phyloP scores from a whole-genome alignment of 208 protist species.

The Wallacemonas rigidus region DNA sequence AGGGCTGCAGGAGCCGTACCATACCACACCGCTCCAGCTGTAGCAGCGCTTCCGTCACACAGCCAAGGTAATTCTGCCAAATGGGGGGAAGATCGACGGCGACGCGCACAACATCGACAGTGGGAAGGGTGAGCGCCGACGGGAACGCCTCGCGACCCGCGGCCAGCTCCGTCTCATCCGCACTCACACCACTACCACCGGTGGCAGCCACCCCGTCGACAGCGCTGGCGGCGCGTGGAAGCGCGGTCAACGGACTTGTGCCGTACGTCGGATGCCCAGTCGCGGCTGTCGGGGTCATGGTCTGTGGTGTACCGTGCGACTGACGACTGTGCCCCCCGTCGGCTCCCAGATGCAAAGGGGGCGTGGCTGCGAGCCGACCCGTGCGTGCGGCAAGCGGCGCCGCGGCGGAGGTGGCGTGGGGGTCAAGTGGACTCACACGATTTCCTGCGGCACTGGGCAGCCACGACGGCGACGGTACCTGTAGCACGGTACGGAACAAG shows the following conservation, averaged over 20 bases:
- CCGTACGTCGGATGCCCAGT: background rate
- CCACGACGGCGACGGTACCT: background rate
- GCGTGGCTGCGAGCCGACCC: background rate
- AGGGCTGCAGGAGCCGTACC: conserved; percentile 48
- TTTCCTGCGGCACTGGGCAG: background rate
- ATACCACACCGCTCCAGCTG: conserved; percentile 64
- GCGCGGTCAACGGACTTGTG: background rate
- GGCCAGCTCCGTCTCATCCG: no score
- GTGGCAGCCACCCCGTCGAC: no score
- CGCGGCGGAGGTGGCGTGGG: background rate
- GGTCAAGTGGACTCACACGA: background rate
- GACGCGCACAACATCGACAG: conserved; percentile 17
- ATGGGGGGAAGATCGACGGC: conserved; percentile 31
- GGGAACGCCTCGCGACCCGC: background rate
- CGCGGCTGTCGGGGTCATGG: background rate
- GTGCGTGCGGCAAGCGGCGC: background rate
- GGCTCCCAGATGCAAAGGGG: background rate
- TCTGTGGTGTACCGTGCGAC: background rate
- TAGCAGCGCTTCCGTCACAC: conserved; percentile 67
- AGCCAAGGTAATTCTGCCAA: conserved; percentile 36
- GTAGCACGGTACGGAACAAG: background rate
- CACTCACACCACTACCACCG: no score
- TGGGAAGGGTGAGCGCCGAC: conserved; percentile 3
- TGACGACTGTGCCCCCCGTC: background rate
- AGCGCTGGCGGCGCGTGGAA: background rate